Conservation (phyloP, 805 yeast species). For the Metschnikowia picachoensis region DNA sequence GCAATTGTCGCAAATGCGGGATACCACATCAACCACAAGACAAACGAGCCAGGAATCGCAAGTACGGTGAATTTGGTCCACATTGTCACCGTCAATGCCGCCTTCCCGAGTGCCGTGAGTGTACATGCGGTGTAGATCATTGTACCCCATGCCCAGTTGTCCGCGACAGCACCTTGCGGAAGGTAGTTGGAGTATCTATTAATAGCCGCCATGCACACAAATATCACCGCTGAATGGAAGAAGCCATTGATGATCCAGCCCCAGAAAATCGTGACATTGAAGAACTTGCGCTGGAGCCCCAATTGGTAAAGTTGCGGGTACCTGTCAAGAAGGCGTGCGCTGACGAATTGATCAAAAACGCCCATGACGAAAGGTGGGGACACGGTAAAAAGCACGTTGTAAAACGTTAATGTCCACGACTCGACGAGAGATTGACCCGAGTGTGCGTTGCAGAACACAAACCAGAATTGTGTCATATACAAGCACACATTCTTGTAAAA, state of each 20-base stretch:
- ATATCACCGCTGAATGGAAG: slow-evolving; percentile 85
- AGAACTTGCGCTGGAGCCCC: slow-evolving; percentile 85
- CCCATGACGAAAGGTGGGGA: slow-evolving; percentile 96
- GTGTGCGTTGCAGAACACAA: slow-evolving; percentile 83
- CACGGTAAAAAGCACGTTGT: slow-evolving; percentile 91
- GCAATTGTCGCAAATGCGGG: slow-evolving; percentile 86
- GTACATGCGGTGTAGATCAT: slow-evolving; percentile 84
- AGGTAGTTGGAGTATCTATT: slow-evolving; percentile 66
- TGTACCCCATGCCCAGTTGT: slow-evolving; percentile 95
- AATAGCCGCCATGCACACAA: slow-evolving; percentile 64
- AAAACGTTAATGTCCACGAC: slow-evolving; percentile 96
- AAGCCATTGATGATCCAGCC: slow-evolving; percentile 96
- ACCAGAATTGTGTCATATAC: slow-evolving; percentile 99
- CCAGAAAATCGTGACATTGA: slow-evolving; percentile 92
- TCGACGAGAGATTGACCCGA: slow-evolving; percentile 96
- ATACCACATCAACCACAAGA: slow-evolving; percentile 78
- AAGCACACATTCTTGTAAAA: slow-evolving; percentile 94
- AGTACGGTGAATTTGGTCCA: slow-evolving; percentile 93
- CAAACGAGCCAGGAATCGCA: slow-evolving; percentile 93
- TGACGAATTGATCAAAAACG: slow-evolving; percentile 92
- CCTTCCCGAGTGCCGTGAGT: slow-evolving; percentile 88
- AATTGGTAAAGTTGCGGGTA: slow-evolving; percentile 90
- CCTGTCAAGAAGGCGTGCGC: slow-evolving; percentile 81
- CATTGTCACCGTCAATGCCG: slow-evolving; percentile 83
- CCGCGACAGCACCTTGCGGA: slow-evolving; percentile 65